A percentile compares a stretch with the other conserved stretches of the same genome.
phyloP scores from a whole-genome alignment of 768 basidiomycete species.

The Erythrobasidium yunnanense region DNA sequence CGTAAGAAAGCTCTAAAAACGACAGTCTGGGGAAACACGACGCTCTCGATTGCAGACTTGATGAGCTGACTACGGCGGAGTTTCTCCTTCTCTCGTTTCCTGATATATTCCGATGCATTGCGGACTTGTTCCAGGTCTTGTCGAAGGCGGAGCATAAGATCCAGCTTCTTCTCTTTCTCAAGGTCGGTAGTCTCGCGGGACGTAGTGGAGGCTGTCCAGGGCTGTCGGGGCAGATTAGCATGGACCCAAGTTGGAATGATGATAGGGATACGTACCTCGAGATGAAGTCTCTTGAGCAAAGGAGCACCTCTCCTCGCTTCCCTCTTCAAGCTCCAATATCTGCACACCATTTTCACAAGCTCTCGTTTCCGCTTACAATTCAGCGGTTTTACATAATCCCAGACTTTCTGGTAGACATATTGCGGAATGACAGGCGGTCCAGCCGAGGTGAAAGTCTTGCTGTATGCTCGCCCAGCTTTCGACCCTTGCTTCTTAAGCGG shows the following conservation, averaged over 20 bases:
- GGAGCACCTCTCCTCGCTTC: slow-evolving; percentile 89
- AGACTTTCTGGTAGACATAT: slow-evolving; percentile 67
- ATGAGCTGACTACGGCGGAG: slow-evolving; percentile 57
- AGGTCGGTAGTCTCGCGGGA: slow-evolving; percentile 61
- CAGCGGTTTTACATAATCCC: slow-evolving; percentile 61
- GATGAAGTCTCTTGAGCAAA: slow-evolving; percentile 75
- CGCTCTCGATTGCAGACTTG: slow-evolving; percentile 53
- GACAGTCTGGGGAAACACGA: slow-evolving; percentile 59
- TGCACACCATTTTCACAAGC: slow-evolving; percentile 65
- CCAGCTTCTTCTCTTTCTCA: slow-evolving; percentile 68
- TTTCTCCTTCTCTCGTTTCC: slow-evolving; percentile 74
- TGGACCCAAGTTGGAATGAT: neutral
- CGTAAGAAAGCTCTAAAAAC: slow-evolving; percentile 57
- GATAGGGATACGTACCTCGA: slow-evolving; percentile 50
- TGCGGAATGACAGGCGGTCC: slow-evolving; percentile 85
- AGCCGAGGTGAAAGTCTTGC: slow-evolving; percentile 20
- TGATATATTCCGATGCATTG: slow-evolving; percentile 54
- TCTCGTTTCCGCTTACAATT: slow-evolving; percentile 62
- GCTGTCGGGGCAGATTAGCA: slow-evolving; percentile 41
- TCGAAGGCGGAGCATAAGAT: slow-evolving; percentile 55
- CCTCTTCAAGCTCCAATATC: slow-evolving; percentile 95
- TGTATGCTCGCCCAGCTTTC: slow-evolving; percentile 39
- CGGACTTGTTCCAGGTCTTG: slow-evolving; percentile 67
- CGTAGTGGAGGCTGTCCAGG: slow-evolving; percentile 73
- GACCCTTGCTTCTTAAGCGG: slow-evolving; percentile 28